Evolutionary conservation across 169 alveolate genomes (phyloP).

Genomic region (Plasmodium berghei): DNA sequence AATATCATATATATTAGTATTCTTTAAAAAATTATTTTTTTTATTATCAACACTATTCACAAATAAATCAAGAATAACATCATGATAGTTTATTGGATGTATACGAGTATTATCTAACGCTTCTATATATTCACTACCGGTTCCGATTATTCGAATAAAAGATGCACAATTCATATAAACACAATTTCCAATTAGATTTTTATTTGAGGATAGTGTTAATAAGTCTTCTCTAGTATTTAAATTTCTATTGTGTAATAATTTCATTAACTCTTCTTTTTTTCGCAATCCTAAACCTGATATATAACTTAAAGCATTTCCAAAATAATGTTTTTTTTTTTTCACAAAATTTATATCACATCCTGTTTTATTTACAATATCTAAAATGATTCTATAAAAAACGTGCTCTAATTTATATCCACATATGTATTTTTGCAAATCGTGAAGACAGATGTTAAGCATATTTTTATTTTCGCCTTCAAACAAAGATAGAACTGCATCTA

Average conservation of each 20-base stretch:
- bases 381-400: conserved; percentile 29
- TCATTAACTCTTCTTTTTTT: conserved; percentile 62
- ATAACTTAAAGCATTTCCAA: conserved; percentile 41
- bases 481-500: conserved; percentile 79
- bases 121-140: conserved; percentile 50
- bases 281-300: conserved; percentile 57
- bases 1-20: conserved; percentile 25
- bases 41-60: conserved; percentile 82
- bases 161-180: conserved; percentile 83
- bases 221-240: conserved; percentile 61
- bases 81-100: conserved; percentile 84
- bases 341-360: conserved; percentile 68
- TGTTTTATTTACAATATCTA: conserved; percentile 65
- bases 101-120: conserved; percentile 84
- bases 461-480: conserved; percentile 81
- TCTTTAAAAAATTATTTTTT: conserved; percentile 45
- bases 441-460: conserved; percentile 82
- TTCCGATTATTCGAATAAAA: conserved; percentile 76
- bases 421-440: conserved; percentile 83
- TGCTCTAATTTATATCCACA: conserved; percentile 74
- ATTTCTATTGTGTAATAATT: conserved; percentile 45
- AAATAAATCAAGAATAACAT: conserved; percentile 81
- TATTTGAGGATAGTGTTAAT: conserved; percentile 29
- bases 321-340: conserved; percentile 60
- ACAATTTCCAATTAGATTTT: conserved; percentile 76